Percentiles rank a stretch among this genome's conserved stretches.
Conservation (phyloP, 805 yeast genomes). For the Alloascoidea hylecoeti region DNA sequence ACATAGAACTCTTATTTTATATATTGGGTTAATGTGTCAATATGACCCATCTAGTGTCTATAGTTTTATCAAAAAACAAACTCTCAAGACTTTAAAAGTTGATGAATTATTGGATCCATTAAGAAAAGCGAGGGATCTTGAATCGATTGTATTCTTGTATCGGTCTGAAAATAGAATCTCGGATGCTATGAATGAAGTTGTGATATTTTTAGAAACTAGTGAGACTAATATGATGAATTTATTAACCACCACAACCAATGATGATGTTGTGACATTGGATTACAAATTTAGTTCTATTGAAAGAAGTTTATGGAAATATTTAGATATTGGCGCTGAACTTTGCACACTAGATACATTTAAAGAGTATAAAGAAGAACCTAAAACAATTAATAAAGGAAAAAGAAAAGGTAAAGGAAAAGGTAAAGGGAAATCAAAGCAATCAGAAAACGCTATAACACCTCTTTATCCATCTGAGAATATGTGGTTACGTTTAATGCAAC, state of each 20-base stretch:
- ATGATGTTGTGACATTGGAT: slow-evolving; percentile 15
- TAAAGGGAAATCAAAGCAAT: too few relatives aligned
- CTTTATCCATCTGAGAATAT: too few relatives aligned
- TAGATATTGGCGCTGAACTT: neutral
- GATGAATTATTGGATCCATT: slow-evolving; percentile 13
- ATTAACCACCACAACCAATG: slow-evolving; percentile 8
- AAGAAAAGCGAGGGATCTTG: slow-evolving; percentile 11
- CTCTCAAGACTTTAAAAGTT: slow-evolving; percentile 12
- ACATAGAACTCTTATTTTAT: too few relatives aligned
- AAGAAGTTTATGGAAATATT: slow-evolving; percentile 9
- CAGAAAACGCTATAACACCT: too few relatives aligned
- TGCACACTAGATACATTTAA: too few relatives aligned
- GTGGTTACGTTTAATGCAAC: too few relatives aligned
- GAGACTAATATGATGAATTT: slow-evolving; percentile 10
- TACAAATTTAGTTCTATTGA: slow-evolving; percentile 16
- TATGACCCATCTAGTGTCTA: neutral
- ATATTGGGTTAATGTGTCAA: neutral
- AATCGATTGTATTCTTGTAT: slow-evolving; percentile 7
- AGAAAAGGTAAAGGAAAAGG: too few relatives aligned
- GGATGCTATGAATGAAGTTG: slow-evolving; percentile 6
- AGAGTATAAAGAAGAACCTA: too few relatives aligned
- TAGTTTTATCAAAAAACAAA: slow-evolving; percentile 11
- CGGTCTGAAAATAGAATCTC: slow-evolving; percentile 1
- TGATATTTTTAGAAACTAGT: slow-evolving; percentile 10
- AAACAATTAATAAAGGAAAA: too few relatives aligned